These are phyloP conservation scores for Cladosporium velox DNA, from an alignment of 2,329 filamentous ascomycete species.

Conservation along the genomic window DNA sequence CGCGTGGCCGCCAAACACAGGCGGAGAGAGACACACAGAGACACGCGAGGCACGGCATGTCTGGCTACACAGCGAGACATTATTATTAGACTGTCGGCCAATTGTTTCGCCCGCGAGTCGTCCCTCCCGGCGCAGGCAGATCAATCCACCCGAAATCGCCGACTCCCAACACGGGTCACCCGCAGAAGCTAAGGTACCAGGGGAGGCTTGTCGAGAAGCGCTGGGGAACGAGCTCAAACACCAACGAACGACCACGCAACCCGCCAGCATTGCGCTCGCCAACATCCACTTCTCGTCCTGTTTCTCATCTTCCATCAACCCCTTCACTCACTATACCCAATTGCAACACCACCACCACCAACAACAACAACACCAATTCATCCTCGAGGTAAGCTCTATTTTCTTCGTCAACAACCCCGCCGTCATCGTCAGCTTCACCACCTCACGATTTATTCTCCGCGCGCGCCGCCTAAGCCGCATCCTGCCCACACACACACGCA, in stretches of 20 bases:
- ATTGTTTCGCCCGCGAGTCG: slow-evolving; percentile 12
- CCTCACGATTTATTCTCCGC: slow-evolving; percentile 5
- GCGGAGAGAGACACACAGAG: too few species aligned
- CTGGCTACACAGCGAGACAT: slow-evolving; percentile 1
- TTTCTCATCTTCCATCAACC: not conserved
- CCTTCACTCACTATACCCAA: not conserved
- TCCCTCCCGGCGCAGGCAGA: slow-evolving; percentile 8
- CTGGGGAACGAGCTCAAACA: slow-evolving; percentile 13
- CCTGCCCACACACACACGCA: slow-evolving; percentile 11
- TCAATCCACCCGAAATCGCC: slow-evolving; percentile 10
- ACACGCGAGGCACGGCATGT: not conserved
- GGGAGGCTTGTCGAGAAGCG: slow-evolving; percentile 15
- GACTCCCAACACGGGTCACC: slow-evolving; percentile 11
- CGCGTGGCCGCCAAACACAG: not conserved
- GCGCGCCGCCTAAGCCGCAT: slow-evolving; percentile 17
- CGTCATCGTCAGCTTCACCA: not conserved
- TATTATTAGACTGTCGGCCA: slow-evolving; percentile 14
- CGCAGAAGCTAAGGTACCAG: slow-evolving; percentile 5
- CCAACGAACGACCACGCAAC: slow-evolving; percentile 7
- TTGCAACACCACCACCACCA: not conserved
- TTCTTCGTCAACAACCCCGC: not conserved
- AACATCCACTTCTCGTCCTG: slow-evolving; percentile 4
- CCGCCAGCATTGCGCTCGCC: not conserved
- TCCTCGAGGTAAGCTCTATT: slow-evolving; percentile 1
- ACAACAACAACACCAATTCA: not conserved